Conservation (phyloP, 495 filamentous ascomycete genomes). For the Cladorrhinum samala region DNA sequence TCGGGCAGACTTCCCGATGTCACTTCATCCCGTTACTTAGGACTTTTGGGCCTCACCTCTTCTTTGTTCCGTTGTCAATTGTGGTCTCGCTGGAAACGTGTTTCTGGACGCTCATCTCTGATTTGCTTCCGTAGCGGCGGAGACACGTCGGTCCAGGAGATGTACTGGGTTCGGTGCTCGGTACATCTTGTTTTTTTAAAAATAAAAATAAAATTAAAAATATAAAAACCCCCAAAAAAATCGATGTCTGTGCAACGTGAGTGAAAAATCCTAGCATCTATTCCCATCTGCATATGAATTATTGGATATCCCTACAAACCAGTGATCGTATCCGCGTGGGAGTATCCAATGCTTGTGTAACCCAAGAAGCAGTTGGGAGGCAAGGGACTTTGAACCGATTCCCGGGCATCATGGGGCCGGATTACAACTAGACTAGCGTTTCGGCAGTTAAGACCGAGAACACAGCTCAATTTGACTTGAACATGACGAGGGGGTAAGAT, state of each 20-base stretch:
- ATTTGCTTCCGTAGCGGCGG: conserved; percentile 11
- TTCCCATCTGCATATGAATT: not conserved
- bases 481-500: not conserved
- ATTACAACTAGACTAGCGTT: not conserved
- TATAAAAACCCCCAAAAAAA: too few relatives aligned
- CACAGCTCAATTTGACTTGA: too few relatives aligned
- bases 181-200: too few relatives aligned
- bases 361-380: not conserved
- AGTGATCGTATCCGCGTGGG: not conserved
- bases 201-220: too few relatives aligned
- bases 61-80: too few relatives aligned
- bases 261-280: not conserved
- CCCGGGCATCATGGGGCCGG: conserved; percentile 2
- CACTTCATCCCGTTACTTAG: too few relatives aligned
- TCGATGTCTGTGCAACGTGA: not conserved
- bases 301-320: not conserved
- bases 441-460: conserved; percentile 5
- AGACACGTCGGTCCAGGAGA: not conserved
- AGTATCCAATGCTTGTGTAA: not conserved
- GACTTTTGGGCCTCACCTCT: too few relatives aligned
- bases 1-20: not conserved
- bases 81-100: not conserved
- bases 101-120: not conserved
- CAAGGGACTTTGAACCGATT: not conserved
- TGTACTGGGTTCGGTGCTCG: too few relatives aligned